Evolutionary conservation across 805 yeast species (phyloP), one percentile per base, ranked within the genome.

Genomic region (Kodamaea laetipori): DNA sequence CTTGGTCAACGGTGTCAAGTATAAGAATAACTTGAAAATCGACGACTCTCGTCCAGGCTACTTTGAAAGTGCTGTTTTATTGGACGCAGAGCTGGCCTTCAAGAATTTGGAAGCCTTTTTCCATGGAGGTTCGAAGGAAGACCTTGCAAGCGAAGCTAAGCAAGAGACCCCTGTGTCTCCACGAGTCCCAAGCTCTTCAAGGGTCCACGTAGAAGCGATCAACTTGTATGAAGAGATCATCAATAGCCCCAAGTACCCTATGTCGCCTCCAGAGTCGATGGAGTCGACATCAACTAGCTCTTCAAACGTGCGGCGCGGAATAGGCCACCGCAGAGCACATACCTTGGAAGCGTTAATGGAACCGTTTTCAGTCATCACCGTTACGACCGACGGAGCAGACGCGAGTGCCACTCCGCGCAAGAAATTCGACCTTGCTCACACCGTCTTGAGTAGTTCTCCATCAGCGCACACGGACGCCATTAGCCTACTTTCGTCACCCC

Each of bases 1-100:
- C 56, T 57, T 80, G 39, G 66, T 77, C 50, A 78, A 78, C 53
- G 83, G 82, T 6, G 73, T 76, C 30, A 71, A 67, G 44, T 73
- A 72, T 46, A 65, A 66, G 17, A 77, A 77, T 49, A 54, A 55
- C 6, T 54, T 80, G 46, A 76, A 75, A 50, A 74, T 80, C 28
- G 84, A 80, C 55, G 84, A 81, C 34, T 77, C 83, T 3, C 58
- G 75, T 41, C 84, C 85, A 0, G 84, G 84, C 1, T 77, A 80
- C 43, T 77, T 80, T 60, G 85, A 80, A 59, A 69, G 77, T 15
- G 74, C 84, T 24, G 55, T 79, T 52, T 58, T 80, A 21, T 62
- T 79, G 40, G 83, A 78, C 49, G 63, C 73, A 2, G 79, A 74
- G 48, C 64, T 67, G 17, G 76, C 82, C 1, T 63, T 66, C 41